Evolutionary conservation across 208 protist genomes (phyloP), one percentile per base, ranked within the genome.

Genomic region (Crithidia sp.): DNA sequence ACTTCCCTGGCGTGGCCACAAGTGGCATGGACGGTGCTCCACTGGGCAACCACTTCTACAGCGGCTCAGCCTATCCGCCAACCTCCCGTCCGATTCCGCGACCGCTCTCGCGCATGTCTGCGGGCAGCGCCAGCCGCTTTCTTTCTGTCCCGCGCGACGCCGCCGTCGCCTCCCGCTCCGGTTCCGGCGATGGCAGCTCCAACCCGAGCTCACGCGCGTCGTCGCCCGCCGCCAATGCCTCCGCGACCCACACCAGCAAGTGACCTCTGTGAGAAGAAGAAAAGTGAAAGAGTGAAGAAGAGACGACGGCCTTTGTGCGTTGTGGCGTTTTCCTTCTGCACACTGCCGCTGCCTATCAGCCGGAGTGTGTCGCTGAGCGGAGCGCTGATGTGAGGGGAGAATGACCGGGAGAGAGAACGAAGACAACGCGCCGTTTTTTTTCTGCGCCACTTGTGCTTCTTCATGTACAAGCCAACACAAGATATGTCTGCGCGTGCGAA

Each of bases 31-130:
- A 79, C 8, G 10, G 37, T 3, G 7, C 50, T 12, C 8, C 53
- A 2, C 63, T 50, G 16, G 74, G 77, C n/a, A 49, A 53, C 40
- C 77, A 87, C 56, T 84, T 87, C 65, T 73, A 81, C 71, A 74
- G 65, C 63, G 60, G 69, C 7, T 67, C 78, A 0, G 50, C 69
- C 7, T 81, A 63, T 57, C 61, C 74, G n/a, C 28, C 74, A 4
- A 58, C 57, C 12, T 68, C 69, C 40, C 65, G 64, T 4, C 40
- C 60, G 14, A 40, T 68, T 1, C 74, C 74, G 43, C 68, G 57
- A 14, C 74, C 47, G 16, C 64, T 76, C 14, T 76, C 64, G 16
- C 69, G 69, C 8, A 41, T 76, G 17, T 81, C 76, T 3, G 67
- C 76, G 2, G 41, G 64, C 67, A 76, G 64, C 44, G 69, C 64